Base-by-base conservation (phyloP, 768 basidiomycete genomes). In the Hygrocybe punicea region DNA sequence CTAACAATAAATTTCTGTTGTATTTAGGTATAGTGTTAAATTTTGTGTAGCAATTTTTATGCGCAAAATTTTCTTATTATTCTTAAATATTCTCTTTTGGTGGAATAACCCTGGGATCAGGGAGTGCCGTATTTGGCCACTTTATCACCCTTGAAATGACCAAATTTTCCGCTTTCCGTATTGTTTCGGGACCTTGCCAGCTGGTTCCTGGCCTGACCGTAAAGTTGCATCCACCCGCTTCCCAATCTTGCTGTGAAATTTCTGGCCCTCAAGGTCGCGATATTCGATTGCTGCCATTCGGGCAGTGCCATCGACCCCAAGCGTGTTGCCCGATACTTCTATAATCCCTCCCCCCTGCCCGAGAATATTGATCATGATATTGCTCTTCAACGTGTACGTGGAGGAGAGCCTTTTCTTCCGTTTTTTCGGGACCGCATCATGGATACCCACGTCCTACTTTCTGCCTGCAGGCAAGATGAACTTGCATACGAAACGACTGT, bases 231-330 rank as follows among this genome's bases (percentile, higher is more conserved):
- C 8, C 44, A 8, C 5, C 24, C 16, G 10, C 42, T 14, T n/a
- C n/a, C n/a, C n/a, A n/a, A n/a, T n/a, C n/a, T n/a, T n/a, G n/a
- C n/a, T n/a, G n/a, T n/a, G n/a, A n/a, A n/a, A n/a, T n/a, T n/a
- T n/a, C n/a, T 6, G 6, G 17, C 44, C 17, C 6, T 42, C 24
- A 6, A 54, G 53, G 51, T 36, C 4, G 35, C 29, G 17, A 58
- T 58, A 8, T 11, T 58, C 3, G 57, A 58, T 44, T 52, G n/a
- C n/a, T 58, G 57, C 23, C 35, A 58, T 36, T 58, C 57, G 11
- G 53, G 53, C 3, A 21, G 33, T 52, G 33, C 19, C 34, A 36
- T 11, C n/a, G n/a, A n/a, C n/a, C n/a, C n/a, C 34, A 36, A 19
- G 8, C 48, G 19, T 19, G 24, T 23, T 11, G 23, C 13, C 24